Evolutionary conservation across 2,329 filamentous ascomycete genomes (phyloP).

Genomic region (Colletotrichum noveboracense): DNA sequence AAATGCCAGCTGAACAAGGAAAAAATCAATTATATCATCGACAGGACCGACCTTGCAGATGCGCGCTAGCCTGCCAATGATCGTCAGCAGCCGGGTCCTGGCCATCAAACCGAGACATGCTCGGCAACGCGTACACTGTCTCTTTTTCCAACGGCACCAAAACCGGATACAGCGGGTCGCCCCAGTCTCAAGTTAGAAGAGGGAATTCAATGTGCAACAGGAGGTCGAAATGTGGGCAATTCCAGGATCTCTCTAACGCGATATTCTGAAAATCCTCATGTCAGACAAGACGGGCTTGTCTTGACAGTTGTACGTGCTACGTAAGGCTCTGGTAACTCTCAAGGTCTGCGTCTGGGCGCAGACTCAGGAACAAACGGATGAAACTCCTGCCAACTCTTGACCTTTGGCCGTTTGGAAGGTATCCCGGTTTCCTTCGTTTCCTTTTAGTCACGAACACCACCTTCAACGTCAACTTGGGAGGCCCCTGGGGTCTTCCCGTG

Average conservation of each 20-base stretch:
- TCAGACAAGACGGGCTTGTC: not conserved
- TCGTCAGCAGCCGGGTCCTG: not conserved
- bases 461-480: not conserved
- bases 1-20: not conserved
- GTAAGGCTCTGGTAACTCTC: not conserved
- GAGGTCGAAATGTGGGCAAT: not conserved
- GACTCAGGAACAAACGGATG: not conserved
- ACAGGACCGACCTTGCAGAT: not conserved
- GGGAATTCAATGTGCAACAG: not conserved
- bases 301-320: not conserved
- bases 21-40: not conserved
- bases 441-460: conserved; percentile 2
- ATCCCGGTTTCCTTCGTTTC: not conserved
- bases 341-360: not conserved
- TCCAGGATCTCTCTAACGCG: not conserved
- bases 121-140: not conserved
- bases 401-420: not conserved
- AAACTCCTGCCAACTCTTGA: not conserved
- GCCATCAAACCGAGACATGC: conserved; percentile 9
- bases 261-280: not conserved
- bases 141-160: not conserved
- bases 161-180: not conserved
- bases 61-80: not conserved
- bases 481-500: not conserved
- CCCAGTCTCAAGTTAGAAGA: conserved; percentile 1